Base-by-base conservation (phyloP, 352 stramenopile species). In the Phytophthora ohioensis region DNA sequence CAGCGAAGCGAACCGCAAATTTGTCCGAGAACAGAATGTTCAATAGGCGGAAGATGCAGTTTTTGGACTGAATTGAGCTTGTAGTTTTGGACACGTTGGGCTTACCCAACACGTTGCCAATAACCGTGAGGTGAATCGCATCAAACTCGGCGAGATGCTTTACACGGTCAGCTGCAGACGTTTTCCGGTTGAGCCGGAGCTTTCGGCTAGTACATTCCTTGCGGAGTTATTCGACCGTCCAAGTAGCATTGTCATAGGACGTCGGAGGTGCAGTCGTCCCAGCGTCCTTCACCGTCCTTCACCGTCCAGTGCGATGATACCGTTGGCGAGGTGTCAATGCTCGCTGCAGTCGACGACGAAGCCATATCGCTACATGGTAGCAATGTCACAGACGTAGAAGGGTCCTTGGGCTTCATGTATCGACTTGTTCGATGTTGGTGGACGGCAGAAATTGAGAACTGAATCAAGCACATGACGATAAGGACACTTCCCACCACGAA, bases 21-120 rank as follows among this genome's bases (percentile, higher is more conserved):
- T 39, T 13, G 21, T 58, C 52, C 2, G 45, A 58, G 36, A 69
- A 63, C 27, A 69, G 42, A 17, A 57, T 32, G 5, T 63, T 69
- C 27, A 63, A 3, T n/a, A 69, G 35, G 0, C 59, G 27, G 13
- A 59, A 47, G 17, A 53, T 31, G 36, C 59, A 59, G 32, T 67
- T 11, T 35, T 65, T 55, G 9, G 56, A 47, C 27, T 32, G 39
- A n/a, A 52, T 10, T 46, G 47, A 6, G 35, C 35, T n/a, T 47
- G 11, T 11, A 32, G 9, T 17, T 27, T 54, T 54, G 2, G 27
- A 38, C 15, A 11, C 0, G 38, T 13, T 15, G 3, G 38, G 38
- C 3, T 43, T 5, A 10, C 30, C 27, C 27, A 54, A 21, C 2
- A 38, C 31, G 3, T 7, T 21, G 5, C 31, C 30, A 17, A 30